Evolutionary conservation across 495 filamentous ascomycete species (phyloP), one percentile per base, ranked within the genome.

Genomic region (Tuber aestivum): DNA sequence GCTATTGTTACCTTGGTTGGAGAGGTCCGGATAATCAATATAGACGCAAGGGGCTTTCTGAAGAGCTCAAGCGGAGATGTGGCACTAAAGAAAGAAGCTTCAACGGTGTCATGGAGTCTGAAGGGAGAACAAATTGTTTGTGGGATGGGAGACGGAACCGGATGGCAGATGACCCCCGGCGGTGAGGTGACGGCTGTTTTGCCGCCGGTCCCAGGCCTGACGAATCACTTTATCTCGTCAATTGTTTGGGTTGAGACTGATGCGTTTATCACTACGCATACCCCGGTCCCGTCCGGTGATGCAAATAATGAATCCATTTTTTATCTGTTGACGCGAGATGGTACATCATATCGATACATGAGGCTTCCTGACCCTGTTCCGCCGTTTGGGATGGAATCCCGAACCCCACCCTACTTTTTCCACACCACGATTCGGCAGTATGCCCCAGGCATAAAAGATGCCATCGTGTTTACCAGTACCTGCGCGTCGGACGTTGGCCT

Each of bases 121-220:
- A 92, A 90, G 79, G 96, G 96, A 65, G 98, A 97, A 83, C 94
- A 97, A 83, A 86, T 99, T 37, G 88, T 97, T 9, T 96, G 94
- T 78, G 96, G 96, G 41, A 87, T 96, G 78, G 90, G 87, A 27
- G 89, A 97, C 84, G 95, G 95, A 71, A 90, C 90, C 35, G 89
- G 90, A 50, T 90, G 88, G 75, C 95, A 97, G 82, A 91, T 97
- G 89, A 93, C 91, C 2, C 92, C 91, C 0, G 88, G 92, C 71
- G 95, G 94, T 42, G 86, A 85, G 21, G 87, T 87, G 32, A 95
- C 93, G 83, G 93, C 87, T 35, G 86, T 89, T 61, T 91, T 98
- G 61, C 95, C 95, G 44, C 87, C 89, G 56, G 94, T 95, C 10
- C 89, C 93, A 16, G 87, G 86, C 73, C 76, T 97, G 12, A 87